Percentiles rank a stretch among this genome's conserved stretches.
These are phyloP conservation scores for Ogataea degrootiae DNA, from an alignment of 805 yeast species.

Conservation along the genomic window DNA sequence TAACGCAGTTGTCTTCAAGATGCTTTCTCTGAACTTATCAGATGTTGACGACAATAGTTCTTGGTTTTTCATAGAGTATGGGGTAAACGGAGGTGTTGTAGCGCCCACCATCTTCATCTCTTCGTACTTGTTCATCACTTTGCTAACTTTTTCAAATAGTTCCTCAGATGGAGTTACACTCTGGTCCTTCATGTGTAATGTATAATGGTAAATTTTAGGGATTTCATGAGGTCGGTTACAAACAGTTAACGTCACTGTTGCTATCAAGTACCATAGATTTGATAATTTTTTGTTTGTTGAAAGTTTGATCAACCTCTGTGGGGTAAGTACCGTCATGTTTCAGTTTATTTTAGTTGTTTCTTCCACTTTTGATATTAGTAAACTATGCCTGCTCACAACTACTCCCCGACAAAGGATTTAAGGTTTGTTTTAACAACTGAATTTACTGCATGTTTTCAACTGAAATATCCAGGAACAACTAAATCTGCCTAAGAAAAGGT, in stretches of 20 bases:
- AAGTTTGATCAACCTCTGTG: slow-evolving; percentile 49
- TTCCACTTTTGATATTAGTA: not conserved
- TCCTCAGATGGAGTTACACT: slow-evolving; percentile 11
- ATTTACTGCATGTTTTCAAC: no score
- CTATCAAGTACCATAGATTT: slow-evolving; percentile 68
- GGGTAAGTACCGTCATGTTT: slow-evolving; percentile 36
- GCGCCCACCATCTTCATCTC: slow-evolving; percentile 16
- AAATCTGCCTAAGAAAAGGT: no score
- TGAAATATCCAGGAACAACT: no score
- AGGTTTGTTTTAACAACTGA: no score
- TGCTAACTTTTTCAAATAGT: slow-evolving; percentile 10
- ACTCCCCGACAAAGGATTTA: no score
- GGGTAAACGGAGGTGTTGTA: slow-evolving; percentile 8
- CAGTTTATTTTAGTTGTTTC: no score
- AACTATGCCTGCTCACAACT: not conserved
- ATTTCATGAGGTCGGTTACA: slow-evolving; percentile 81
- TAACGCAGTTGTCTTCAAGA: slow-evolving; percentile 73
- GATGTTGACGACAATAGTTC: slow-evolving; percentile 23
- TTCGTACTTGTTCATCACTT: slow-evolving; percentile 23
- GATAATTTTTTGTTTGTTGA: slow-evolving; percentile 52
- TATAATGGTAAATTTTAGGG: slow-evolving; percentile 69
- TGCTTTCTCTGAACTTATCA: slow-evolving; percentile 64
- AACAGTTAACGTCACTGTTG: slow-evolving; percentile 76
- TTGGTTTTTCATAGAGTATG: slow-evolving; percentile 8
- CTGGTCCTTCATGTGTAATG: slow-evolving; percentile 32